Conservation (phyloP, 2,329 filamentous ascomycete genomes). For the Scopulariopsis brevicaulis region DNA sequence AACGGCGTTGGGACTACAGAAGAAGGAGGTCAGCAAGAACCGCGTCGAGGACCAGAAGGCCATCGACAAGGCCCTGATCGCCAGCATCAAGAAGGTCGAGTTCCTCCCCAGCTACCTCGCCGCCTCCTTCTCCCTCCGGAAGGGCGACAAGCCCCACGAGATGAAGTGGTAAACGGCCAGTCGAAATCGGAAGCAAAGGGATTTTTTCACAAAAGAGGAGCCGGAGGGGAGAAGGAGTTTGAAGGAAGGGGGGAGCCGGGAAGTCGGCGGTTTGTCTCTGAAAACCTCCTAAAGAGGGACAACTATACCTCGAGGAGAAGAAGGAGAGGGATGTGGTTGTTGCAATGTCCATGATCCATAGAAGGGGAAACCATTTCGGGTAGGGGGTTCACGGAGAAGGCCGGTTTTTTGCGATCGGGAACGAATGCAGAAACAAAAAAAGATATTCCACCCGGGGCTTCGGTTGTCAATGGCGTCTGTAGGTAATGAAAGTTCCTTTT, state of each 20-base stretch:
- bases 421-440: conserved; percentile 45
- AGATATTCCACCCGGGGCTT: conserved; percentile 28
- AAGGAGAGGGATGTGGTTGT: neutral
- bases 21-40: conserved; percentile 90
- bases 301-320: conserved; percentile 3
- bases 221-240: neutral
- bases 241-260: neutral
- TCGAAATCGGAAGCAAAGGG: neutral
- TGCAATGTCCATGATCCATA: neutral
- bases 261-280: neutral
- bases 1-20: conserved; percentile 45
- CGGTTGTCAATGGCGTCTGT: conserved; percentile 55
- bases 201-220: neutral
- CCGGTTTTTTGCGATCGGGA: conserved; percentile 21
- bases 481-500: conserved; percentile 31
- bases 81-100: conserved; percentile 97
- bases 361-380: conserved; percentile 17
- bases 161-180: conserved; percentile 83
- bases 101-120: conserved; percentile 88
- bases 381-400: conserved; percentile 33
- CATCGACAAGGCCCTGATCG: conserved; percentile 90
- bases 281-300: neutral
- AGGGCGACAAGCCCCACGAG: conserved; percentile 99
- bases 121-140: conserved; percentile 96
- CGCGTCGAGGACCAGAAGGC: conserved; percentile 97